These are phyloP conservation scores for Lyophyllum shimeji DNA, from an alignment of 768 basidiomycete genomes.

Conservation along the genomic window DNA sequence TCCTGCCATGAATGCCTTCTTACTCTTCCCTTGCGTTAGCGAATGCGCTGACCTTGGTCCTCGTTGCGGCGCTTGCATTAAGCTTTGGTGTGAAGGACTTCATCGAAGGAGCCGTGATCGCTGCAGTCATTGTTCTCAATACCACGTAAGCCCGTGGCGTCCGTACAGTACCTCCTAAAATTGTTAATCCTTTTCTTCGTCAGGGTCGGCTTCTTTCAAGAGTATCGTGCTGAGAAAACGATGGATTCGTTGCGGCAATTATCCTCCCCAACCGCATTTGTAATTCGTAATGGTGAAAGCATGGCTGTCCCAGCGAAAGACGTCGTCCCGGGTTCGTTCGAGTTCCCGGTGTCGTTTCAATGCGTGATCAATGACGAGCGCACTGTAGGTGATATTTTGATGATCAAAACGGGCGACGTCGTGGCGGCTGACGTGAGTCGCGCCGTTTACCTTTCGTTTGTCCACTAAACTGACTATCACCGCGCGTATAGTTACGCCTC, in stretches of 20 bases:
- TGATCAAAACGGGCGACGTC: slow-evolving; percentile 40
- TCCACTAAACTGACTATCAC: background rate
- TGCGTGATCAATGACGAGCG: background rate
- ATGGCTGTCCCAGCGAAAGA: slow-evolving; percentile 36
- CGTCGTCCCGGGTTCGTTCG: slow-evolving; percentile 36
- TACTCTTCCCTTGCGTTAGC: slow-evolving; percentile 20
- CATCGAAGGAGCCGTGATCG: slow-evolving; percentile 51
- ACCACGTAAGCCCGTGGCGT: slow-evolving; percentile 26
- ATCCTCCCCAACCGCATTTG: slow-evolving; percentile 45
- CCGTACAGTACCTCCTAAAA: background rate
- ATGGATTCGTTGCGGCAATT: slow-evolving; percentile 50
- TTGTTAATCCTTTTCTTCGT: background rate
- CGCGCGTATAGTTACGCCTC: slow-evolving; percentile 33
- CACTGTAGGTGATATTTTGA: slow-evolving; percentile 34
- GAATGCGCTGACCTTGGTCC: slow-evolving; percentile 39
- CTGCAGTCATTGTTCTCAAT: slow-evolving; percentile 43
- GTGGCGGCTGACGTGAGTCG: slow-evolving; percentile 43
- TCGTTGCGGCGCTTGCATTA: slow-evolving; percentile 43
- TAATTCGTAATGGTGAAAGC: slow-evolving; percentile 33
- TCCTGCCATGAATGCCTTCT: background rate
- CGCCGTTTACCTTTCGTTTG: background rate
- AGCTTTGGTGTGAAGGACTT: slow-evolving; percentile 56
- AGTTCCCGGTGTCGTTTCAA: background rate
- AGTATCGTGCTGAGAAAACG: slow-evolving; percentile 48
- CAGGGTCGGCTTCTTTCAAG: slow-evolving; percentile 45